Evolutionary conservation across 2,329 filamentous ascomycete genomes (phyloP).

Genomic region (Emergomyces orientalis): DNA sequence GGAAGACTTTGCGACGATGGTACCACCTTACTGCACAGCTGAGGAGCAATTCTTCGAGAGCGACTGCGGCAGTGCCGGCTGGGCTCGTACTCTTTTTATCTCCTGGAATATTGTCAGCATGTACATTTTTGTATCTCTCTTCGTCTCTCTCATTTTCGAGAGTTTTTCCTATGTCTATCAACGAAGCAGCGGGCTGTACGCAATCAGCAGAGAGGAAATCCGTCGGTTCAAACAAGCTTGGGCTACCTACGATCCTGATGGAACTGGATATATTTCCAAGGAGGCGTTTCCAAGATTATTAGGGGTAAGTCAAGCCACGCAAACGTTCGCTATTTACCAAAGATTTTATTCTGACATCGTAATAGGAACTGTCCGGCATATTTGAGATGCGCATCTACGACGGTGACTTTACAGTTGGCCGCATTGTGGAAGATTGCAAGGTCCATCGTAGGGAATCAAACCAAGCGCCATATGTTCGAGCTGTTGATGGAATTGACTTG

Average conservation of each 20-base stretch:
- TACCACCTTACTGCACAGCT: constrained; percentile 70
- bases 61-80: constrained; percentile 84
- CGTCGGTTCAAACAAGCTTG: constrained; percentile 96
- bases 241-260: constrained; percentile 88
- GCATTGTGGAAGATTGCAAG: constrained; percentile 76
- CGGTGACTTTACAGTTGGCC: constrained; percentile 75
- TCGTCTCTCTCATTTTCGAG: constrained; percentile 97
- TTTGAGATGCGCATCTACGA: constrained; percentile 98
- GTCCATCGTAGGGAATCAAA: constrained; percentile 44
- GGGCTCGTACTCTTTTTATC: constrained; percentile 85
- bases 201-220: constrained; percentile 86
- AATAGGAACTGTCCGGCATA: constrained; percentile 75
- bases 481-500: constrained; percentile 56
- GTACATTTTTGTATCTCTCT: constrained; percentile 98
- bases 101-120: constrained; percentile 99
- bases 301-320: constrained; percentile 45
- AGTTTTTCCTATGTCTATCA: constrained; percentile 99
- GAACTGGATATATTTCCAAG: constrained; percentile 82
- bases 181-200: constrained; percentile 81
- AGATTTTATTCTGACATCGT: background rate
- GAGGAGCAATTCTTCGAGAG: constrained; percentile 66
- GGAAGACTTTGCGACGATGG: constrained; percentile 83
- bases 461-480: constrained; percentile 28
- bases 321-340: background rate
- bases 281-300: constrained; percentile 81